Percentiles rank a stretch among this genome's conserved stretches.
Conservation (phyloP, 345 rosid genomes). For the Clarkia xantiana region DNA sequence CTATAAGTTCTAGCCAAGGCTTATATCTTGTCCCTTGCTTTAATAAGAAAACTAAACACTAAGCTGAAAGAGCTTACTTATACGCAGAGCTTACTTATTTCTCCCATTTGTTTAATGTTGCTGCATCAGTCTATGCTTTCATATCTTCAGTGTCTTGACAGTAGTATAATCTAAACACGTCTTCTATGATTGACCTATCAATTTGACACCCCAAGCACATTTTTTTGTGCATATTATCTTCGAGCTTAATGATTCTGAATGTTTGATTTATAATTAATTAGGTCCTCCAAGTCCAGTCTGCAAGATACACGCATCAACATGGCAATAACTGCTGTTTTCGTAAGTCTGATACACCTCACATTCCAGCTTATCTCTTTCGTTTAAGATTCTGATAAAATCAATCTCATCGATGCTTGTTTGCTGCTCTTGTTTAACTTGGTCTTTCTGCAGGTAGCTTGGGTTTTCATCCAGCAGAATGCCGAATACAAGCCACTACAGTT, state of each 20-base stretch:
- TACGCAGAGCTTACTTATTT: too few relatives aligned
- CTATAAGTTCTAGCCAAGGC: too few relatives aligned
- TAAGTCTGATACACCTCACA: conserved; percentile 26
- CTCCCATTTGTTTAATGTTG: too few relatives aligned
- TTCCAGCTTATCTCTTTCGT: background rate
- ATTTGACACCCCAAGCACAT: too few relatives aligned
- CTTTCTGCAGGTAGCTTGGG: conserved; percentile 72
- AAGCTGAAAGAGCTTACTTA: too few relatives aligned
- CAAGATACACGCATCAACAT: conserved; percentile 65
- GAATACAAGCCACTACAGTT: conserved; percentile 93
- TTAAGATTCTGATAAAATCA: background rate
- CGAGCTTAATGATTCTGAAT: conserved; percentile 1
- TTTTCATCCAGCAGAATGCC: conserved; percentile 48
- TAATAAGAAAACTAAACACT: too few relatives aligned
- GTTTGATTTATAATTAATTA: conserved; percentile 11
- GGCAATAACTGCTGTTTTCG: conserved; percentile 79
- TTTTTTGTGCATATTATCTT: too few relatives aligned
- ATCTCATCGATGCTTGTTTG: background rate
- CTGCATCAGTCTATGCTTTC: too few relatives aligned
- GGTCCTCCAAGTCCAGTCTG: conserved; percentile 58
- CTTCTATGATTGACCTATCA: too few relatives aligned
- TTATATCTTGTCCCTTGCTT: too few relatives aligned
- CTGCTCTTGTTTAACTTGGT: background rate
- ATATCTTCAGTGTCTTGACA: too few relatives aligned
- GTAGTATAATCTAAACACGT: too few relatives aligned